Evolutionary conservation across 495 filamentous ascomycete species (phyloP).

Genomic region (Podospora appendiculata): DNA sequence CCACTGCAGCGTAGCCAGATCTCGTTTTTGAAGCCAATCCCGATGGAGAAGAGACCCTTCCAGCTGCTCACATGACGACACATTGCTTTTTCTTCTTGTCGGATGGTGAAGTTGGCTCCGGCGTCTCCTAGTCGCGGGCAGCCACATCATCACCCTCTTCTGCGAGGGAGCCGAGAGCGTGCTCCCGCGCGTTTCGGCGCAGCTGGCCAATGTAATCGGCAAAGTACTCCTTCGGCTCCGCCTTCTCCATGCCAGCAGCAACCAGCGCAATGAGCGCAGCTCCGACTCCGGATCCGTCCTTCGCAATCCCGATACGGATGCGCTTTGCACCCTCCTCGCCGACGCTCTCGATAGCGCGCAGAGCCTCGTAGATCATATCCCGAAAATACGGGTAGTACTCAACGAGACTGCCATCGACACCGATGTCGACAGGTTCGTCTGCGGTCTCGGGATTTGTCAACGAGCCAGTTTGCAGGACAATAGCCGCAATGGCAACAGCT

Average conservation of each 20-base stretch:
- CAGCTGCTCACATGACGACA: conserved; percentile 9
- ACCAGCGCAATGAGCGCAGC: conserved; percentile 86
- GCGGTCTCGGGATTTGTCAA: conserved; percentile 37
- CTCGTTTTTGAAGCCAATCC: too few relatives aligned
- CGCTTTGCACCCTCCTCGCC: conserved; percentile 66
- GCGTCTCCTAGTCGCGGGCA: conserved; percentile 12
- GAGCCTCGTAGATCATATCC: conserved; percentile 62
- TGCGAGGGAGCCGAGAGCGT: conserved; percentile 13
- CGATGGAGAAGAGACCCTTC: too few relatives aligned
- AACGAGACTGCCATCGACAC: conserved; percentile 83
- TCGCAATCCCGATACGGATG: conserved; percentile 85
- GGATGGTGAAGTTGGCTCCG: neutral
- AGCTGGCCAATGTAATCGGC: conserved; percentile 16
- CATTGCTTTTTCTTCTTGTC: conserved; percentile 1
- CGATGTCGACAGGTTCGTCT: conserved; percentile 71
- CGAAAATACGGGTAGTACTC: conserved; percentile 90
- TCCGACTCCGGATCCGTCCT: conserved; percentile 88
- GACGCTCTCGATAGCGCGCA: conserved; percentile 62
- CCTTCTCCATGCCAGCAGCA: conserved; percentile 44
- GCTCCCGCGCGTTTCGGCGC: conserved; percentile 11
- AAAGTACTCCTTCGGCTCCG: neutral
- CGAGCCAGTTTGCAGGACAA: conserved; percentile 67
- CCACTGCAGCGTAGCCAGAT: too few relatives aligned
- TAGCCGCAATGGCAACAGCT: conserved; percentile 76
- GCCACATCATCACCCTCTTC: conserved; percentile 15